Percentiles rank a stretch among this genome's conserved stretches.
phyloP scores from a whole-genome alignment of 2,329 filamentous ascomycete species.

The Stagonosporopsis chrysanthemi region DNA sequence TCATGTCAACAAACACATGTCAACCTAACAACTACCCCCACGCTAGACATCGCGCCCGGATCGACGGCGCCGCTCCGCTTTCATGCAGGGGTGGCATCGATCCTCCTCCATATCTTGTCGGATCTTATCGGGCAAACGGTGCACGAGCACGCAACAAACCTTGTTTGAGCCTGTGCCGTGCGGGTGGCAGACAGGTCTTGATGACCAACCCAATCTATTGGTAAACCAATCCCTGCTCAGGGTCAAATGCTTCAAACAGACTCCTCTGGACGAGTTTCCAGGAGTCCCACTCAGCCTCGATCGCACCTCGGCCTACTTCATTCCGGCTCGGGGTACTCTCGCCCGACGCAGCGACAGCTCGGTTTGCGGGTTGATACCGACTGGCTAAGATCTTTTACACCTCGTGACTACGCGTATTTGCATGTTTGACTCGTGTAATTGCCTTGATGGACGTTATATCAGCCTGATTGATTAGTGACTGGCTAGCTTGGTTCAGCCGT shows the following conservation, averaged over 20 bases:
- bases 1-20: slow-evolving; percentile 3
- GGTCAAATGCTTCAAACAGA: neutral
- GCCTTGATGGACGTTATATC: neutral
- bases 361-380: neutral
- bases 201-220: neutral
- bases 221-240: neutral
- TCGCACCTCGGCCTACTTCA: neutral
- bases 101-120: neutral
- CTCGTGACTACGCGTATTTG: neutral
- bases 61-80: slow-evolving; percentile 11
- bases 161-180: neutral
- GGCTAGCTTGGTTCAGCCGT: neutral
- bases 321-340: slow-evolving; percentile 1
- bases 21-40: slow-evolving; percentile 2
- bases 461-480: neutral
- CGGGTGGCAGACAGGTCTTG: neutral
- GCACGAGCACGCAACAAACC: slow-evolving; percentile 8
- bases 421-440: neutral
- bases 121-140: slow-evolving; percentile 2
- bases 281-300: neutral
- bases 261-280: neutral
- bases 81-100: slow-evolving; percentile 10
- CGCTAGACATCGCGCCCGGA: slow-evolving; percentile 6
- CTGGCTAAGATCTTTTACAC: neutral
- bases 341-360: neutral